Base-by-base conservation (phyloP, 2,329 filamentous ascomycete genomes). In the Grosmannia penicillata region DNA sequence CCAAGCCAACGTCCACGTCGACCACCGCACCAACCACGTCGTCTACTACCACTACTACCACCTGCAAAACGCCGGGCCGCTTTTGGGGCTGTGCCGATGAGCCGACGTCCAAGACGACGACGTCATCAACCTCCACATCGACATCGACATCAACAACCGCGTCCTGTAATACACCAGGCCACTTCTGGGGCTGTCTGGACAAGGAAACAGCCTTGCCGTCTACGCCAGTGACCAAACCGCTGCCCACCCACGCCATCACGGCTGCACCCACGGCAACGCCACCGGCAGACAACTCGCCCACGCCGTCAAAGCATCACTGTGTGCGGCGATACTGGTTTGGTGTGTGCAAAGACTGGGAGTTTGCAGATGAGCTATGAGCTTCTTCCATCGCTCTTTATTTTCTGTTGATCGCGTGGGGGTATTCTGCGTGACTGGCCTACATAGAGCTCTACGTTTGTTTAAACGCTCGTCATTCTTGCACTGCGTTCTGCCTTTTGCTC, bases 281-380 rank as follows among this genome's bases (percentile, higher is more conserved):
- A 13, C n/a, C 13, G 14, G 11, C 31, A 17, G 22, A 17, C 4
- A 15, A 15, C 35, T 25, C 10, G 25, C 41, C 2, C 34, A 30
- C 22, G 26, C 33, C 14, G 40, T 43, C 33, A 44, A 50, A 48
- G 37, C 50, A 46, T 19, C 53, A 47, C 5, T 66, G 64, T 38
- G 43, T 53, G 8, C 49, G 44, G 13, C 54, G 59, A 35, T 58
- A 49, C 43, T 66, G 62, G 61, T 43, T 65, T 18, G 61, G 62
- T 3, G 40, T 54, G 22, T 67, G 64, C 42, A 58, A 57, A 37
- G 53, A 60, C 26, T 59, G 58, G 56, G 50, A 50, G 3, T n/a
- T n/a, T n/a, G n/a, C n/a, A n/a, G n/a, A n/a, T n/a, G n/a, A n/a
- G n/a, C n/a, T n/a, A n/a, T n/a, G n/a, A n/a, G n/a, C n/a, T n/a